Percentiles rank a stretch among this genome's conserved stretches.
These are phyloP conservation scores for Boletus barrowsii DNA, from an alignment of 768 basidiomycete species.

Conservation along the genomic window DNA sequence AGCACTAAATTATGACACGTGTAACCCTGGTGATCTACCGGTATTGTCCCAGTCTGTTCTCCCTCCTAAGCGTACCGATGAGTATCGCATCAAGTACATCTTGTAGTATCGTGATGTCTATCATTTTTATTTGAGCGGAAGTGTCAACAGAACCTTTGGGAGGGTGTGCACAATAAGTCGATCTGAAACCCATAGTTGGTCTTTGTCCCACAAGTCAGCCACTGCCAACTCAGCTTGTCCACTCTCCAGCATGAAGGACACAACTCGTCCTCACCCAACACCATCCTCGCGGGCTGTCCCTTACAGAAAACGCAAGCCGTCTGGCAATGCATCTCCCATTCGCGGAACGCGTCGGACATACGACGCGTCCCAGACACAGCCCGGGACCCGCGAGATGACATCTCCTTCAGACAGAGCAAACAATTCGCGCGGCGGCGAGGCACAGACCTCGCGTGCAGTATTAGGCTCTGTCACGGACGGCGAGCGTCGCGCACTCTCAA, in stretches of 20 bases:
- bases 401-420: constrained; percentile 7
- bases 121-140: too few species aligned
- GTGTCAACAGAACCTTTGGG: not conserved
- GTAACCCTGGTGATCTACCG: too few species aligned
- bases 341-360: constrained; percentile 11
- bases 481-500: not conserved
- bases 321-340: constrained; percentile 2
- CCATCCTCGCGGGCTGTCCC: constrained; percentile 11
- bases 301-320: constrained; percentile 17
- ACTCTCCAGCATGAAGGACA: constrained; percentile 24
- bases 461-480: not conserved
- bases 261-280: constrained; percentile 13
- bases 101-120: too few species aligned
- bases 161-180: not conserved
- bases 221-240: constrained; percentile 5
- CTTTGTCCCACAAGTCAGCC: constrained; percentile 17
- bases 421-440: not conserved
- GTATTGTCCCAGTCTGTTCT: too few species aligned
- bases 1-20: too few species aligned
- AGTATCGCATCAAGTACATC: too few species aligned
- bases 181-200: constrained; percentile 2
- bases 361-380: constrained; percentile 9
- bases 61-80: too few species aligned
- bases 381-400: not conserved
- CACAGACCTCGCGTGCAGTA: constrained; percentile 1